Base-by-base conservation (phyloP, 352 stramenopile species). In the Pythium guiyangense region DNA sequence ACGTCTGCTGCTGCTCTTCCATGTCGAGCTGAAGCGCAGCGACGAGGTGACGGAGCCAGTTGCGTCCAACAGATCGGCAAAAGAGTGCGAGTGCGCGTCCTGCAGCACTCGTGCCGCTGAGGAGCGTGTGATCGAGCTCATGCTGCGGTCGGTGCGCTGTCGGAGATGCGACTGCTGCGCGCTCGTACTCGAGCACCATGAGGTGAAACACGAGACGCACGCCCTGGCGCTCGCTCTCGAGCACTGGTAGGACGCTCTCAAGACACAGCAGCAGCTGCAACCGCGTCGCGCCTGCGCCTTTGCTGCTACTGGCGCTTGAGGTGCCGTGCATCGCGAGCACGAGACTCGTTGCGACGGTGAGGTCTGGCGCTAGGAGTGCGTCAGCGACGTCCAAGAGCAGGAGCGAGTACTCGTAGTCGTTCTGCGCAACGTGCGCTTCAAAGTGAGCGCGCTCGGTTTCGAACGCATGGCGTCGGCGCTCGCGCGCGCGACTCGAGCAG, bases 381-480 rank as follows among this genome's bases (percentile, higher is more conserved):
- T 85, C 55, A 0, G 64, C 65, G 3, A 90, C 51, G 40, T 69
- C 64, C 50, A 77, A 64, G 4, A 90, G 59, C 20, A 92, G 37
- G 15, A 71, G n/a, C 4, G 83, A 88, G 54, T 92, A 92, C 39
- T 92, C 83, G 34, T 71, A 58, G 46, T 92, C 73, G 49, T 89
- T 90, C 56, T 90, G 83, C 1, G 73, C 74, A 2, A 88, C 71
- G 60, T 86, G 69, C 4, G 70, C 52, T 18, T 74, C 50, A 53
- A 88, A 79, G 2, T 52, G 45, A 9, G 43, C 60, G 6, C 63
- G 75, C 12, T 73, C 51, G 20, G 71, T 48, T 31, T 85, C 74
- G 45, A 88, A 77, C 3, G 70, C 52, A 12, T 54, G 49, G 12
- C 77, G 62, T 18, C 67, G 69, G n/a, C 77, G 64, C 39, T 69